Conservation (phyloP, 2,329 filamentous ascomycete genomes). For the Harringtonia aguacate region DNA sequence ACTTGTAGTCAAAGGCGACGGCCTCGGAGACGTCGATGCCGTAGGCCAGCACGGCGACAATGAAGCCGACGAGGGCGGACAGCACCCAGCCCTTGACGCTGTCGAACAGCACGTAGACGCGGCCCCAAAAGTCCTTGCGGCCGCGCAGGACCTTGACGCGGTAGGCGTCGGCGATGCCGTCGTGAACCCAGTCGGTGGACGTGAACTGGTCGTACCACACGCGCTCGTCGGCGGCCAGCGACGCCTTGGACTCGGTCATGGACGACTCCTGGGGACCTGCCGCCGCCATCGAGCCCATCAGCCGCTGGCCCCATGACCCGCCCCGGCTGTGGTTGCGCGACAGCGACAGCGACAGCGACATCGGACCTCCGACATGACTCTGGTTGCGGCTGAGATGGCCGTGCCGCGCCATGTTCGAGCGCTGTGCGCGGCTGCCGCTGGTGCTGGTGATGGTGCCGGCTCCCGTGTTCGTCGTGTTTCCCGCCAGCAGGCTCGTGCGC, state of each 20-base stretch:
- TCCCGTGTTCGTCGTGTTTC: too few relatives aligned
- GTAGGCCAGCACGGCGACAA: constrained; percentile 81
- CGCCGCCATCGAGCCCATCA: constrained; percentile 55
- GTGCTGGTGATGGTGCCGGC: neutral
- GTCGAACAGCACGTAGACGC: constrained; percentile 66
- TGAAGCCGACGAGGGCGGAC: constrained; percentile 76
- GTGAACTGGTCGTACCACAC: constrained; percentile 99
- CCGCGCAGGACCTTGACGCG: constrained; percentile 74
- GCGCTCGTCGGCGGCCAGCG: constrained; percentile 64
- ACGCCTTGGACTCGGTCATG: constrained; percentile 53
- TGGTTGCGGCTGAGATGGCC: constrained; percentile 18
- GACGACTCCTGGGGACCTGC: constrained; percentile 40
- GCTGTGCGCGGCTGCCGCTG: constrained; percentile 16
- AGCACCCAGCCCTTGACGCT: constrained; percentile 90
- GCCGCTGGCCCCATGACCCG: constrained; percentile 48
- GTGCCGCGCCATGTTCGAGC: constrained; percentile 3
- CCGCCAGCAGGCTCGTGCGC: constrained; percentile 17
- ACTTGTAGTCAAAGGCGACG: constrained; percentile 80
- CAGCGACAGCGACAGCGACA: too few relatives aligned
- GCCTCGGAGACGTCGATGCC: constrained; percentile 80
- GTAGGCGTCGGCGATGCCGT: constrained; percentile 89
- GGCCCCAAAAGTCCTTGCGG: constrained; percentile 77
- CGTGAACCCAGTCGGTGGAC: constrained; percentile 95
- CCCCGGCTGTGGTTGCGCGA: constrained; percentile 44
- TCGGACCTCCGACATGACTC: constrained; percentile 19